phyloP scores from a whole-genome alignment of 441 rosid species.

The Corymbia citriodora region DNA sequence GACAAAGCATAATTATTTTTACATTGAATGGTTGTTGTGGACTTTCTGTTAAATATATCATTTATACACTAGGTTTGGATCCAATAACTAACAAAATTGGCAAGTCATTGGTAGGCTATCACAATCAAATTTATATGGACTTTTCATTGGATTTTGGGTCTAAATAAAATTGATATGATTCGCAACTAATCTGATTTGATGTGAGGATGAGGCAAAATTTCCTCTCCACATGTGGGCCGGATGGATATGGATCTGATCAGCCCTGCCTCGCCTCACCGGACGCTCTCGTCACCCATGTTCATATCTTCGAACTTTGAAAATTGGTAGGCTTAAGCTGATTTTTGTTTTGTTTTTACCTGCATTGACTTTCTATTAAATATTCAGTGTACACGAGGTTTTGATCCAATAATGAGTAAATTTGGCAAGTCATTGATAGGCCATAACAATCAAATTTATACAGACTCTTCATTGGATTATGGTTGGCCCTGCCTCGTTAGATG shows the following conservation, averaged over 20 bases:
- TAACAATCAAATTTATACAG: accelerated
- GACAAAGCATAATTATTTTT: background rate
- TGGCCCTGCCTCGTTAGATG: background rate
- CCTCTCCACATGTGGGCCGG: too few relatives aligned
- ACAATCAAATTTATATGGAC: background rate
- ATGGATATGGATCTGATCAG: background rate
- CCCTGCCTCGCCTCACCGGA: too few relatives aligned
- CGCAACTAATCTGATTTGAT: too few relatives aligned
- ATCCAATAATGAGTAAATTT: background rate
- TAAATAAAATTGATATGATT: too few relatives aligned
- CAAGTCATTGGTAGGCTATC: background rate
- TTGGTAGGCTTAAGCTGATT: background rate
- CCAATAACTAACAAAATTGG: background rate
- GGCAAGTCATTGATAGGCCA: background rate
- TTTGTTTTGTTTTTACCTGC: background rate
- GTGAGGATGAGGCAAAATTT: too few relatives aligned
- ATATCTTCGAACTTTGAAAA: background rate
- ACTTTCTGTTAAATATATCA: background rate
- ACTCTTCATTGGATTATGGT: accelerated
- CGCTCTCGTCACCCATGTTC: too few relatives aligned
- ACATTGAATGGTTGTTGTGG: background rate
- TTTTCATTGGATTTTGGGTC: too few relatives aligned
- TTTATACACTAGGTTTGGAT: too few relatives aligned
- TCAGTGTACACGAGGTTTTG: background rate
- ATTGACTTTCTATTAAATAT: background rate